Evolutionary conservation across 257 asterid genomes (phyloP).

Genomic region (Osmanthus fragrans): DNA sequence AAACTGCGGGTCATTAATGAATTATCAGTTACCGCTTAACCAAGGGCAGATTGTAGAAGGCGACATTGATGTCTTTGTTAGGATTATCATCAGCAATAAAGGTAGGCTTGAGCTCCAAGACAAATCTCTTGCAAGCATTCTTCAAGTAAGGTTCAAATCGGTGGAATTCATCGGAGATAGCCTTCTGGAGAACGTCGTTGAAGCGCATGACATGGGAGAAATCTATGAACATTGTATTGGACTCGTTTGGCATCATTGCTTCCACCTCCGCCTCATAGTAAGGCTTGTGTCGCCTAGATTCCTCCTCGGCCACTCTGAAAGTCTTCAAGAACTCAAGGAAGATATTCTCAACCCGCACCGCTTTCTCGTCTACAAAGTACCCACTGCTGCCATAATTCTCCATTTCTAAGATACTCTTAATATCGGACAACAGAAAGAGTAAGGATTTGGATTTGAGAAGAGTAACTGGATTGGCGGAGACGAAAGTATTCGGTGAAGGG

Average conservation of each 20-base stretch:
- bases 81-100: conserved; percentile 76
- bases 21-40: conserved; percentile 45
- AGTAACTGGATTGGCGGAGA: neutral
- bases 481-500: neutral
- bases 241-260: conserved; percentile 75
- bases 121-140: conserved; percentile 88
- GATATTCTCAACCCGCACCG: conserved; percentile 72
- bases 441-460: neutral
- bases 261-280: conserved; percentile 82
- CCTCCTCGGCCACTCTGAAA: conserved; percentile 48
- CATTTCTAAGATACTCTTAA: conserved; percentile 36
- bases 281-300: conserved; percentile 52
- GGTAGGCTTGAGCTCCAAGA: conserved; percentile 75
- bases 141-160: conserved; percentile 80
- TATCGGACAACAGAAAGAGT: neutral
- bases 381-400: conserved; percentile 58
- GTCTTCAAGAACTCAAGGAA: conserved; percentile 81
- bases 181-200: conserved; percentile 74
- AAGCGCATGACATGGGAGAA: conserved; percentile 91
- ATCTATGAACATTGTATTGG: conserved; percentile 90
- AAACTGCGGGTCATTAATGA: neutral
- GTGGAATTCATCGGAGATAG: conserved; percentile 82
- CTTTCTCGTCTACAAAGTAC: conserved; percentile 81
- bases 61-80: conserved; percentile 82
- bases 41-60: conserved; percentile 83